Evolutionary conservation across 2,329 filamentous ascomycete species (phyloP).

Genomic region (Cladosporium sp.): DNA sequence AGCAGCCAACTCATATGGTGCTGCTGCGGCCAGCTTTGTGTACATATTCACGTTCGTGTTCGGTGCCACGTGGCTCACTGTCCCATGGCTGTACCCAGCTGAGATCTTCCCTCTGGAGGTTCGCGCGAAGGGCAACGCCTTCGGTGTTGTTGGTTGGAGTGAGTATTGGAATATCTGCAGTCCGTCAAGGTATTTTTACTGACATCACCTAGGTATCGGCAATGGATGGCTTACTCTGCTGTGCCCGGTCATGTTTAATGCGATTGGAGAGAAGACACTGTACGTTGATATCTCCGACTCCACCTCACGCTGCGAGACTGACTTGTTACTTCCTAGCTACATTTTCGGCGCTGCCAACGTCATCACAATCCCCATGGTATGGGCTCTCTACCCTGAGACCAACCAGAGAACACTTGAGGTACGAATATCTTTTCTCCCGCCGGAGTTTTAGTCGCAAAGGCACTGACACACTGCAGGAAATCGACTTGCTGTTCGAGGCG

Average conservation of each 20-base stretch:
- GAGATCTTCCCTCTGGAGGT: constrained; percentile 49
- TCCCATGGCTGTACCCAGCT: constrained; percentile 34
- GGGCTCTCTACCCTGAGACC: constrained; percentile 72
- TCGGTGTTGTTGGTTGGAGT: constrained; percentile 20
- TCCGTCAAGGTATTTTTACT: no score
- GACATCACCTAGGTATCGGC: not conserved
- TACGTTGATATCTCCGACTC: not conserved
- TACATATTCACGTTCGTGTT: constrained; percentile 68
- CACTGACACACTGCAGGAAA: constrained; percentile 54
- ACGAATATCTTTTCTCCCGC: not conserved
- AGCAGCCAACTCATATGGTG: constrained; percentile 31
- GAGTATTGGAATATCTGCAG: not conserved
- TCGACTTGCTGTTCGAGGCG: constrained; percentile 70
- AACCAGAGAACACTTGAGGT: constrained; percentile 67
- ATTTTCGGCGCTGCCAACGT: constrained; percentile 70
- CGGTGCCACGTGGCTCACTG: constrained; percentile 57
- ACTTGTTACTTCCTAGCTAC: constrained; percentile 42
- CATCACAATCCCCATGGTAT: constrained; percentile 67
- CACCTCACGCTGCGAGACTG: not conserved
- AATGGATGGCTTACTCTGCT: constrained; percentile 38
- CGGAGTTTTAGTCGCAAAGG: no score
- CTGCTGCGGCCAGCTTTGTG: constrained; percentile 67
- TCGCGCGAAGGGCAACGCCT: constrained; percentile 23
- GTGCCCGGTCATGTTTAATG: constrained; percentile 57
- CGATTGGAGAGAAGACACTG: constrained; percentile 24